Conservation (phyloP, 2,329 filamentous ascomycete species). For the Trichoderma polysporum region DNA sequence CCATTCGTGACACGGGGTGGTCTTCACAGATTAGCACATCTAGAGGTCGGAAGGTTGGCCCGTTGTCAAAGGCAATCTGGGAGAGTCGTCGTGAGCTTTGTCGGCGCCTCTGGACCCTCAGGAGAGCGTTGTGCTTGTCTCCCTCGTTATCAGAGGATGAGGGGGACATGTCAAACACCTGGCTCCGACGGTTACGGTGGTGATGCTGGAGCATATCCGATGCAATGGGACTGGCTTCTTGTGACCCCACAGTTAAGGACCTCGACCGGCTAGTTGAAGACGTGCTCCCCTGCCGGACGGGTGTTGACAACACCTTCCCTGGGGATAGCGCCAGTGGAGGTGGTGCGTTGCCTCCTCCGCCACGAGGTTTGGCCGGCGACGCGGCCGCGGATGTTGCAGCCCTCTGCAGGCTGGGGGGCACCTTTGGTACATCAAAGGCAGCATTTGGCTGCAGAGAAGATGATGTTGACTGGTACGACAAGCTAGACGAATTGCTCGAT, state of each 20-base stretch:
- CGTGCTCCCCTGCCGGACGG: slow-evolving; percentile 56
- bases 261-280: slow-evolving; percentile 70
- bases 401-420: slow-evolving; percentile 59
- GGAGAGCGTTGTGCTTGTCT: slow-evolving; percentile 81
- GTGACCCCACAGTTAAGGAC: slow-evolving; percentile 90
- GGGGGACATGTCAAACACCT: slow-evolving; percentile 93
- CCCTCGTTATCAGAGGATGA: slow-evolving; percentile 98
- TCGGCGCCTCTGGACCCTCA: slow-evolving; percentile 89
- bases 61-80: slow-evolving; percentile 81
- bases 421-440: slow-evolving; percentile 68
- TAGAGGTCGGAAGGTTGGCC: slow-evolving; percentile 82
- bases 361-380: slow-evolving; percentile 58
- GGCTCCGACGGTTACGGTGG: slow-evolving; percentile 88
- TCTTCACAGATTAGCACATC: slow-evolving; percentile 97
- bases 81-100: slow-evolving; percentile 94
- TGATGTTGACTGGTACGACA: slow-evolving; percentile 72
- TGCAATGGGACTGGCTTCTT: slow-evolving; percentile 78
- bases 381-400: slow-evolving; percentile 54
- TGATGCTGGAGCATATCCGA: slow-evolving; percentile 64
- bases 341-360: slow-evolving; percentile 43
- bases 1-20: slow-evolving; percentile 91
- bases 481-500: slow-evolving; percentile 81
- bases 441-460: slow-evolving; percentile 66
- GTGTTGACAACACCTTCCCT: slow-evolving; percentile 61
- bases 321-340: slow-evolving; percentile 58